Base-by-base conservation (phyloP, 1,284 basidiomycete species). In the Moesziomyces sp. region DNA sequence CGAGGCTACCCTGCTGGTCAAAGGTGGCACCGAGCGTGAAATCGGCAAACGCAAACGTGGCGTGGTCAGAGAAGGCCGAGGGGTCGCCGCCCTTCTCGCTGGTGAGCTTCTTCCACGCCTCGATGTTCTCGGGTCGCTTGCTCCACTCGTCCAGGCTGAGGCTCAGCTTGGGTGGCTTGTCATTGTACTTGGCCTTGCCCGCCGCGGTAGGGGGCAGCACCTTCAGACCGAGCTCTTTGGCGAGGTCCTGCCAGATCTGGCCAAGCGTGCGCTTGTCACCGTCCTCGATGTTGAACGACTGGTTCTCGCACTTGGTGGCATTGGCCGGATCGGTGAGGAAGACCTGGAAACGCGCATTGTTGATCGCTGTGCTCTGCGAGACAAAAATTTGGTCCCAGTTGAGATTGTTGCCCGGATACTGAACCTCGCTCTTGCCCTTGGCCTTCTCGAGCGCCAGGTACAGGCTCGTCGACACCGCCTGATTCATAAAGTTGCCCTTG, bases 251-350 rank as follows among this genome's bases (percentile, higher is more conserved):
- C 69, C 63, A 72, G 56, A 72, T 55, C 55, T 62, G 62, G 16
- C 69, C 69, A 5, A 72, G 52, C 16, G 46, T 72, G 16, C 63
- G 54, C 45, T 52, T 47, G 52, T 66, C 63, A 10, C 69, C 69
- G 42, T 72, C 69, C n/a, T 72, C 62, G 21, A 72, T 72, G 58
- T 72, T 72, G 69, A 72, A 66, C 50, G 58, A 72, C 56, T 72
- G 55, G 42, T 72, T 72, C 42, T 61, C 69, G 55, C 55, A 61
- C 50, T 72, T 66, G 33, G 46, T 47, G 23, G 62, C 58, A 9
- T 72, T 66, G 28, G 47, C 52, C 1, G 69, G 58, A 33, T 66
- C 62, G 51, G 69, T 72, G 30, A 66, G 52, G 55, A 61, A 72
- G 18, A 72, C 63, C 30, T 66, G 69, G 63, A 72, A 72, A 21